Base-by-base conservation (phyloP, 2,329 filamentous ascomycete species). In the Pseudogymnoascus sp. region DNA sequence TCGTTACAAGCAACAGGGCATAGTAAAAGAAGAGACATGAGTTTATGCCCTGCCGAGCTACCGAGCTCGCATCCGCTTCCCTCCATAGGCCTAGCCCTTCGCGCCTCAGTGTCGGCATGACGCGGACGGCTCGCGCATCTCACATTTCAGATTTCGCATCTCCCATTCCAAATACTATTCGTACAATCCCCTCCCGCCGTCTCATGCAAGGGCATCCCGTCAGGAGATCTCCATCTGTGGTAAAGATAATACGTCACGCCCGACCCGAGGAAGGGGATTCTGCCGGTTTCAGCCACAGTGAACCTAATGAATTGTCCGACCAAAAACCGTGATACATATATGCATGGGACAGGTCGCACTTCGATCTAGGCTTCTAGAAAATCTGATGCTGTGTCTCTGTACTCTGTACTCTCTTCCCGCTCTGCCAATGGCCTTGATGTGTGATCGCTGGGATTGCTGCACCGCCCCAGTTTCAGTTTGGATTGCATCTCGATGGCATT, bases 311-410 rank as follows among this genome's bases (percentile, higher is more conserved):
- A 54, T 54, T 54, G 26, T 54, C 47, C 47, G 47, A 54, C 8
- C 47, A 33, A 54, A 31, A 33, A 33, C 47, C 31, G 47, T 54
- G 47, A 54, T 54, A 54, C 47, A 33, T 54, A 33, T 33, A 33
- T 54, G 47, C 47, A 31, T 29, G 47, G 7, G 31, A 54, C 47
- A 54, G 26, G 47, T 54, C 29, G 29, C 7, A 54, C 47, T 54
- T 31, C 29, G 26, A 54, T 54, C 47, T 54, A 54, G 47, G 47
- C 47, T 54, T 54, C 47, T 33, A 54, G 47, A 54, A 54, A 54
- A 33, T 17, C 47, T 54, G 47, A 54, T 17, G n/a, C n/a, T 13
- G 26, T 33, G 47, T 54, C 31, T 29, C 10, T 13, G 47, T 54
- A 54, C 47, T 17, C 47, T 54, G 17, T 4, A 17, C 47, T 17